Conservation (phyloP, 441 rosid species). For the Populus hybrid region DNA sequence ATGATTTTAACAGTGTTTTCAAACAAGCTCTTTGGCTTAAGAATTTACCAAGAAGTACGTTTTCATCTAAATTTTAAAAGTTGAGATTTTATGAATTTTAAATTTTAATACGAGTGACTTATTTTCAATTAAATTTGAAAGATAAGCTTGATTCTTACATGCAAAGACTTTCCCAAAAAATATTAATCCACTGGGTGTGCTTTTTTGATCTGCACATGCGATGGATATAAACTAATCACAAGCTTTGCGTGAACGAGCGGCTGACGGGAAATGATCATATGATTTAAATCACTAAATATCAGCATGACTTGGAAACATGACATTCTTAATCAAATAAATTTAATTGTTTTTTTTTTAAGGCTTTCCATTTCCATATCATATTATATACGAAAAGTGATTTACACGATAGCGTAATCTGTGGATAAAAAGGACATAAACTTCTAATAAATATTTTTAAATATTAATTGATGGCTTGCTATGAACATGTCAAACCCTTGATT, state of each 20-base stretch:
- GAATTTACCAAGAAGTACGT: too few relatives aligned
- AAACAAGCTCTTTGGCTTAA: too few relatives aligned
- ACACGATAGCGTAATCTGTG: not conserved
- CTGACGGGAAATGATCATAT: not conserved
- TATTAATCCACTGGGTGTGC: too few relatives aligned
- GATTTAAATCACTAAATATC: not conserved
- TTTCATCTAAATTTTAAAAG: too few relatives aligned
- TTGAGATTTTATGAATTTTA: too few relatives aligned
- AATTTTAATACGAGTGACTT: not conserved
- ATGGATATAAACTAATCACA: not conserved
- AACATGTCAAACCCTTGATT: not conserved
- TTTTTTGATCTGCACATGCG: too few relatives aligned
- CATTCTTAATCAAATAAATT: not conserved
- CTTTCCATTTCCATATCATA: not conserved
- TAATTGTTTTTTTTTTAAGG: not conserved
- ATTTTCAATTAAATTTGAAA: too few relatives aligned
- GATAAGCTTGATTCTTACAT: too few relatives aligned
- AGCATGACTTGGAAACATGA: not conserved
- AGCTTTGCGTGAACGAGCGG: not conserved
- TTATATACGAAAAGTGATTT: not conserved
- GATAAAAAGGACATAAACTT: not conserved
- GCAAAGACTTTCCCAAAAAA: too few relatives aligned
- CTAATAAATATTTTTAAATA: too few relatives aligned
- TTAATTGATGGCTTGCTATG: not conserved
- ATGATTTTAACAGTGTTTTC: fast-evolving